These are phyloP conservation scores for Leptosphaerulina australis DNA, from an alignment of 2,329 filamentous ascomycete genomes.

Conservation along the genomic window DNA sequence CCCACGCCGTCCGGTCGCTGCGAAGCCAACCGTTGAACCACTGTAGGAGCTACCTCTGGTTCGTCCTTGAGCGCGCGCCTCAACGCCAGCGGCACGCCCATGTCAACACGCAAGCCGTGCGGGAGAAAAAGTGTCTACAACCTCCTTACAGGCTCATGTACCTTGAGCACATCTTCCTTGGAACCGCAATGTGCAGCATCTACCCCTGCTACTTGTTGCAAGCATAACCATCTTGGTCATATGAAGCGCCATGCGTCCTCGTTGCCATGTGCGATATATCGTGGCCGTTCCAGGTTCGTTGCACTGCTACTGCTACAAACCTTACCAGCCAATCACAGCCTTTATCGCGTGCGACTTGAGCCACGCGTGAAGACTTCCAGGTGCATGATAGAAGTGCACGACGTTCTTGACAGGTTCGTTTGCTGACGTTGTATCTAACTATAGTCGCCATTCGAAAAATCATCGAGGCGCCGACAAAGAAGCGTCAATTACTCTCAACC, in stretches of 20 bases:
- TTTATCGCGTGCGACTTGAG: slow-evolving; percentile 30
- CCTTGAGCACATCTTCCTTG: slow-evolving; percentile 25
- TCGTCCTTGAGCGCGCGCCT: slow-evolving; percentile 44
- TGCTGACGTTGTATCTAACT: slow-evolving; percentile 9
- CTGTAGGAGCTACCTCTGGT: slow-evolving; percentile 39
- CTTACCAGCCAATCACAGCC: slow-evolving; percentile 32
- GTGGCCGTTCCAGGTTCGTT: slow-evolving; percentile 31
- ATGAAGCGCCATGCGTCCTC: slow-evolving; percentile 34
- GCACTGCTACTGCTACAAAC: slow-evolving; percentile 21
- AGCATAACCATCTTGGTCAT: slow-evolving; percentile 23
- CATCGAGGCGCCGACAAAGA: slow-evolving; percentile 4
- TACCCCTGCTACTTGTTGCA: slow-evolving; percentile 38
- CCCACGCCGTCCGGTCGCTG: slow-evolving; percentile 31
- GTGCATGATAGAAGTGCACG: slow-evolving; percentile 21
- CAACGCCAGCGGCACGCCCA: slow-evolving; percentile 39
- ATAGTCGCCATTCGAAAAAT: slow-evolving; percentile 1
- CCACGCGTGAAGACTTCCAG: slow-evolving; percentile 37
- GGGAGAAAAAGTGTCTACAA: slow-evolving; percentile 30
- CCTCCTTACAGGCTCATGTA: slow-evolving; percentile 37
- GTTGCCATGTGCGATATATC: slow-evolving; percentile 23
- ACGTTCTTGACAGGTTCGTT: slow-evolving; percentile 17
- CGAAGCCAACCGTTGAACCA: slow-evolving; percentile 35
- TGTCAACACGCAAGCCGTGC: slow-evolving; percentile 35
- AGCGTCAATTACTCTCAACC: slow-evolving; percentile 21
- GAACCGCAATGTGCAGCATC: slow-evolving; percentile 44